Percentiles rank a stretch among this genome's conserved stretches.
These are phyloP conservation scores for Nemania diffusa DNA, from an alignment of 2,329 filamentous ascomycete genomes.

Conservation along the genomic window DNA sequence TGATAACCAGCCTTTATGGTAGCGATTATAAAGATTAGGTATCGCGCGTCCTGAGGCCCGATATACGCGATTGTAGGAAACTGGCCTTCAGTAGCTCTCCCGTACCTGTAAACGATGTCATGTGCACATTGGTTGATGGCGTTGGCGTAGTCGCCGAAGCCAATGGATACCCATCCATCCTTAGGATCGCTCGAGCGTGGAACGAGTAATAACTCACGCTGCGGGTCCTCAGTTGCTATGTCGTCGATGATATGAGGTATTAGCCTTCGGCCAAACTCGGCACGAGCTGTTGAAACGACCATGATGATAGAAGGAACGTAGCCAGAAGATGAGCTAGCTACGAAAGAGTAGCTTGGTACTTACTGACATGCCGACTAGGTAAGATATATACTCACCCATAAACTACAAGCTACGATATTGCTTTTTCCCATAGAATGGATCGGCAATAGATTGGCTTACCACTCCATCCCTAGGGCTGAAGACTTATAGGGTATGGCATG, in stretches of 20 bases:
- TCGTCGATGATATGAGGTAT: slow-evolving; percentile 54
- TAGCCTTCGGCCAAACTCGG: slow-evolving; percentile 41
- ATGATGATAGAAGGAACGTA: neutral
- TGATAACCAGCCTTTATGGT: slow-evolving; percentile 41
- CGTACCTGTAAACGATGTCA: slow-evolving; percentile 46
- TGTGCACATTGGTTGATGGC: slow-evolving; percentile 53
- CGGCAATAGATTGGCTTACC: neutral
- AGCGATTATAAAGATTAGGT: slow-evolving; percentile 35
- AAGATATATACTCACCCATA: slow-evolving; percentile 4
- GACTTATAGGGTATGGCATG: neutral
- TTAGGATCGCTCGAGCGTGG: slow-evolving; percentile 48
- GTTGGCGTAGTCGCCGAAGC: slow-evolving; percentile 49
- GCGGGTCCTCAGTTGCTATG: slow-evolving; percentile 47
- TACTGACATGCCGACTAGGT: neutral
- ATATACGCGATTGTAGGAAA: slow-evolving; percentile 56
- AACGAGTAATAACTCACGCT: slow-evolving; percentile 47
- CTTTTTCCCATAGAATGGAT: neutral
- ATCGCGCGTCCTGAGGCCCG: slow-evolving; percentile 48
- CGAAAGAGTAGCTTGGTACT: neutral
- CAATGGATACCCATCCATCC: slow-evolving; percentile 53
- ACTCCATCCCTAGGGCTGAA: neutral
- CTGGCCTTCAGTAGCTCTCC: slow-evolving; percentile 36
- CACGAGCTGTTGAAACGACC: slow-evolving; percentile 12
- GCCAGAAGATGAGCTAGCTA: neutral
- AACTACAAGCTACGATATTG: neutral